These are phyloP conservation scores for Diaporthe velutina DNA, from an alignment of 2,329 filamentous ascomycete species.

Conservation along the genomic window DNA sequence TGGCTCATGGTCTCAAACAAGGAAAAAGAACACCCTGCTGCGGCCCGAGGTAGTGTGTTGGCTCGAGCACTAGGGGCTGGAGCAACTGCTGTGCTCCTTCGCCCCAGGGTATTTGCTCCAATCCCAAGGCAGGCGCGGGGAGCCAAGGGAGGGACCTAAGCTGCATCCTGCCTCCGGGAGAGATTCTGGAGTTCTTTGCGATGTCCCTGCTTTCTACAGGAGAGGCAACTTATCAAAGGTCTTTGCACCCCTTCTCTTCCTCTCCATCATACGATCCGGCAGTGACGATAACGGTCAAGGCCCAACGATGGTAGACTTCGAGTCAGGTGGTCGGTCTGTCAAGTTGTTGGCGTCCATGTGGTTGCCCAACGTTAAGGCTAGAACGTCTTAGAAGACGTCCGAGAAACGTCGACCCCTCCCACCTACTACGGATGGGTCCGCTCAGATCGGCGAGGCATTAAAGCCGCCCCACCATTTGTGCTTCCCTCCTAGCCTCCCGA, in stretches of 20 bases:
- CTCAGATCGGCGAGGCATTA: slow-evolving; percentile 35
- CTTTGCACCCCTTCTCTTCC: slow-evolving; percentile 5
- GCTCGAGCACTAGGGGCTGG: slow-evolving; percentile 8
- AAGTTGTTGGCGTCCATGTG: slow-evolving; percentile 6
- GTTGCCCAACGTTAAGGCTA: slow-evolving; percentile 16
- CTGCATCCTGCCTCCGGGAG: slow-evolving; percentile 7
- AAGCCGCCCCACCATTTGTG: slow-evolving; percentile 28
- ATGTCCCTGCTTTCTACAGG: neutral
- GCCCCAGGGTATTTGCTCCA: slow-evolving; percentile 6
- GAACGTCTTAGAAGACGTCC: slow-evolving; percentile 7
- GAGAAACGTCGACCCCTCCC: slow-evolving; percentile 25
- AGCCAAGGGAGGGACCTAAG: neutral
- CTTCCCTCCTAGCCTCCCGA: slow-evolving; percentile 3
- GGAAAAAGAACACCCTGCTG: slow-evolving; percentile 26
- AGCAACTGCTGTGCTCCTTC: slow-evolving; percentile 22
- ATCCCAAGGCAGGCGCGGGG: neutral
- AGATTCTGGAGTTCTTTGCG: neutral
- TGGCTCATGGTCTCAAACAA: slow-evolving; percentile 20
- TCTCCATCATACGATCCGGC: slow-evolving; percentile 5
- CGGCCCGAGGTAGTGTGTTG: slow-evolving; percentile 12
- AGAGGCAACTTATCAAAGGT: neutral
- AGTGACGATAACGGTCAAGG: slow-evolving; percentile 12
- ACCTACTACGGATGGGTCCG: slow-evolving; percentile 30
- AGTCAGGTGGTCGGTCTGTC: slow-evolving; percentile 1
- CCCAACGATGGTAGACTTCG: slow-evolving; percentile 8